A percentile compares a stretch with the other conserved stretches of the same genome.
Conservation (phyloP, 352 stramenopile genomes). For the Globisporangium radiosum region DNA sequence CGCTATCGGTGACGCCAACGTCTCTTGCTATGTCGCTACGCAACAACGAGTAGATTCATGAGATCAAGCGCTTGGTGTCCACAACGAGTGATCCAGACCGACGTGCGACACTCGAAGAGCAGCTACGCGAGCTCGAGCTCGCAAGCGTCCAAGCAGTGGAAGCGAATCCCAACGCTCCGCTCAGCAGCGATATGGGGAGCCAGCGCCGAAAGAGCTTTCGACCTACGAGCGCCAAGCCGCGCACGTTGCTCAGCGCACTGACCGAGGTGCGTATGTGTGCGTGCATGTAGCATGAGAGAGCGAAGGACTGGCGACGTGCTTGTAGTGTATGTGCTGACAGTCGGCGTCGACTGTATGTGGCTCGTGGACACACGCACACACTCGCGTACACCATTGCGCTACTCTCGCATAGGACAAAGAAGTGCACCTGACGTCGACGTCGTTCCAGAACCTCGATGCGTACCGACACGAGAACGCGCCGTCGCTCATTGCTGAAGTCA, state of each 20-base stretch:
- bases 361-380: not conserved
- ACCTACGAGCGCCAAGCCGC: slow-evolving; percentile 57
- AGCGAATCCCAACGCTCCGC: slow-evolving; percentile 4
- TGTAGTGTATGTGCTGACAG: not conserved
- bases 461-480: slow-evolving; percentile 30
- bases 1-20: too few species aligned
- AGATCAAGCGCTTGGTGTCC: slow-evolving; percentile 74
- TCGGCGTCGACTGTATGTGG: not conserved
- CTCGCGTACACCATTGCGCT: not conserved
- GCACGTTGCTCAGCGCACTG: slow-evolving; percentile 45
- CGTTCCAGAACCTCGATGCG: slow-evolving; percentile 31
- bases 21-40: too few species aligned
- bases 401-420: slow-evolving; percentile 35
- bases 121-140: slow-evolving; percentile 58
- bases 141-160: slow-evolving; percentile 44
- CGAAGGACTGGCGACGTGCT: too few species aligned
- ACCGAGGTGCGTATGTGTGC: slow-evolving; percentile 24
- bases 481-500: slow-evolving; percentile 49
- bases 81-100: slow-evolving; percentile 58
- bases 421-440: slow-evolving; percentile 33
- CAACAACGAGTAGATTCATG: slow-evolving; percentile 39
- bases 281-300: slow-evolving; percentile 1
- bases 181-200: slow-evolving; percentile 1
- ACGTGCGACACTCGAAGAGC: slow-evolving; percentile 50
- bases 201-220: slow-evolving; percentile 65